phyloP scores from a whole-genome alignment of 768 basidiomycete genomes.

The Imleria badia region DNA sequence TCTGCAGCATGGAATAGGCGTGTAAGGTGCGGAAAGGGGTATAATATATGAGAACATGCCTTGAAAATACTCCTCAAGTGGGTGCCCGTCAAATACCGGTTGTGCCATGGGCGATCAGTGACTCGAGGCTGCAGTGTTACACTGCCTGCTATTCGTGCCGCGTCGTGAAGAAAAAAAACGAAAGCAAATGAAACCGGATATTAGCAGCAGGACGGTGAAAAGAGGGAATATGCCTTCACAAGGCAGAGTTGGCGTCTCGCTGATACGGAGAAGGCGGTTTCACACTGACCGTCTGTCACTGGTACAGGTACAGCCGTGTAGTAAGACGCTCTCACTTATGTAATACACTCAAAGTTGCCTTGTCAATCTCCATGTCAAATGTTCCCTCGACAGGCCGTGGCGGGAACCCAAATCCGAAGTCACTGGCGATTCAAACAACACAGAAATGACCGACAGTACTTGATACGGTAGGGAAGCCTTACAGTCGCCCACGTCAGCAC shows the following conservation, averaged over 20 bases:
- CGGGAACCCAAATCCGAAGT: not conserved
- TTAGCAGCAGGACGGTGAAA: constrained; percentile 23
- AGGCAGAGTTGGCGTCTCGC: constrained; percentile 1
- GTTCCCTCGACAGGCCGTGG: too few species aligned
- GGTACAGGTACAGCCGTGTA: too few species aligned
- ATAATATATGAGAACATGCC: constrained; percentile 36
- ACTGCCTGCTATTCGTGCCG: constrained; percentile 23
- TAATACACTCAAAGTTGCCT: not conserved
- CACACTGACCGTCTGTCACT: not conserved
- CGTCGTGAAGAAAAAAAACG: constrained; percentile 16
- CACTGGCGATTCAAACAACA: not conserved
- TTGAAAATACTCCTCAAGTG: constrained; percentile 70
- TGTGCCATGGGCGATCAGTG: constrained; percentile 60
- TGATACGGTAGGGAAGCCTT: too few species aligned
- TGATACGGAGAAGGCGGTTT: not conserved
- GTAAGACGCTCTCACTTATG: not conserved
- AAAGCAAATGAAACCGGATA: constrained; percentile 21
- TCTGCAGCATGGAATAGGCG: constrained; percentile 38
- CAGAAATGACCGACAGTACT: not conserved
- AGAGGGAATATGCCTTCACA: constrained; percentile 9
- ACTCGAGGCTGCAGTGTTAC: constrained; percentile 16
- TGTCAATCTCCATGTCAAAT: too few species aligned
- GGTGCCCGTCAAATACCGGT: constrained; percentile 75
- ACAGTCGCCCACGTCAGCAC: too few species aligned
- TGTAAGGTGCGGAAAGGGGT: constrained; percentile 7